Evolutionary conservation across 2,329 filamentous ascomycete genomes (phyloP), one percentile per base, ranked within the genome.

Genomic region (Aspergillus eucalypticola): DNA sequence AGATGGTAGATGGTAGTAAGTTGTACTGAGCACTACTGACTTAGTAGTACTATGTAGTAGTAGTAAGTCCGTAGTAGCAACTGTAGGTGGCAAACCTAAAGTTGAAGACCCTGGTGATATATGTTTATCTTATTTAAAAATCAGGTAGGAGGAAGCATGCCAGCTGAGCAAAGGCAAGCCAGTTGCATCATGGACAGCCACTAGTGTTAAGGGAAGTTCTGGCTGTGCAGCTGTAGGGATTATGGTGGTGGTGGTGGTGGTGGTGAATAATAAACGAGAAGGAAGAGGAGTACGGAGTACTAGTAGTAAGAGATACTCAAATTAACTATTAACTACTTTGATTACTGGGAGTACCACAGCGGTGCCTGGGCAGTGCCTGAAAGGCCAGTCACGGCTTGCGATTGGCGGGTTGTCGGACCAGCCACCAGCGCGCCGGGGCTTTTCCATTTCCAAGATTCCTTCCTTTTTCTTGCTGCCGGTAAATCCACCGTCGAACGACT

Each of bases 161-260:
- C 46, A 50, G 46, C 46, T 50, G n/a, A 27, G n/a, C 25, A 27
- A 32, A 29, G 46, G 25, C 25, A 32, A 27, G 46, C 25, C 17
- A 50, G 46, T 29, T 50, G 46, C 46, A 50, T 50, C 25, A 50
- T 50, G 46, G 29, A 50, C 25, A 27, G 46, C 46, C 46, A 27
- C 46, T 50, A 50, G 46, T 32, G 46, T 50, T 32, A 50, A 50
- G 46, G 46, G 46, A 50, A 11, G 17, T 44, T 21, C 41, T 5
- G 19, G n/a, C 41, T 10, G 19, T 10, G 8, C 41, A 11, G 8
- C 5, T 29, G 27, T 29, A 29, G 27, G 27, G 3, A 11, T 21
- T 44, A 7, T n/a, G n/a, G n/a, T 13, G 15, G 39, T 42, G 39
- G 39, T n/a, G 39, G 39, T n/a, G 39, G 39, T 42, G 39, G 39